Base-by-base conservation (phyloP, 768 basidiomycete genomes). In the Kwoniella dejecticola region DNA sequence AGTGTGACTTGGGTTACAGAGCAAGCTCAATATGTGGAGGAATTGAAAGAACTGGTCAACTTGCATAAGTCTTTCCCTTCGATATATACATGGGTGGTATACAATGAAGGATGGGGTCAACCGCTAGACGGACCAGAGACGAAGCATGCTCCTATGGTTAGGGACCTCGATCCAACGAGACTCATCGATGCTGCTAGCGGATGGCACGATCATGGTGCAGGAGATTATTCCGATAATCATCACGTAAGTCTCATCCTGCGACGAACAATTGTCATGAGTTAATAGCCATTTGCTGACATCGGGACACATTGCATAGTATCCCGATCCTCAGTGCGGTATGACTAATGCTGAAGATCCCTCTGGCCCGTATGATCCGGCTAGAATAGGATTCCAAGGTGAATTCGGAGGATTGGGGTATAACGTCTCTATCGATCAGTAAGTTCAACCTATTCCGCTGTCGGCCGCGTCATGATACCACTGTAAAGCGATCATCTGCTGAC, bases 61-160 rank as follows among this genome's bases (percentile, higher is more conserved):
- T 29, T 50, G 4, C 67, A 68, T 27, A 60, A 62, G 19, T 68
- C 63, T 0, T 68, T 68, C 60, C 67, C 67, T 4, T 61, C 52
- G 27, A 68, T 68, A 26, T 61, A 41, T 50, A 58, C 67, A 12
- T 68, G 67, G 67, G 55, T 68, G 12, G 62, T 68, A 19, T 64
- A 57, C 60, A 68, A 68, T 33, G 67, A 68, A 53, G 67, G 59
- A n/a, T 68, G 67, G 67, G 63, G 59, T 31, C 67, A 68, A 48
- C 62, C 44, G 1, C 29, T 24, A 13, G 36, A 44, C 41, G 67
- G 44, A 6, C 67, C 67, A 11, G 67, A 68, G 36, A 30, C 40
- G 17, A 30, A 60, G 15, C 44, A 64, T 24, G 54, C 60, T 12
- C 63, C 67, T 2, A 26, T 48, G 48, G 48, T 68, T 4, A 41